A percentile compares a stretch with the other conserved stretches of the same genome.
Evolutionary conservation across 2,329 filamentous ascomycete species (phyloP).

Genomic region (Trichoderma koningii): DNA sequence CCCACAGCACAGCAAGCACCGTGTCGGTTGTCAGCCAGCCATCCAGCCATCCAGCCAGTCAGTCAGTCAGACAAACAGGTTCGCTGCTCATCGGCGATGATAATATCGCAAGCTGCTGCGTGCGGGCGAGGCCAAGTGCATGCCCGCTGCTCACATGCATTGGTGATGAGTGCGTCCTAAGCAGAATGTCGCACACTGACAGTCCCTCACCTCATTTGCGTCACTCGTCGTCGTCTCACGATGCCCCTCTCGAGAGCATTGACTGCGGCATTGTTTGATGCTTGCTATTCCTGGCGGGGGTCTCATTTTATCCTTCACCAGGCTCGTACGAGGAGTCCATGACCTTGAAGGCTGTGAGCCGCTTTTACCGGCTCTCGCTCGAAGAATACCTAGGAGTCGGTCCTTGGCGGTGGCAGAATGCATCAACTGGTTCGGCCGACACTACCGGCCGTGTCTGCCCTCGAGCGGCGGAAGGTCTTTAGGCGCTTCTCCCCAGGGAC

Average conservation of each 20-base stretch:
- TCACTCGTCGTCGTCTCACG: conserved; percentile 22
- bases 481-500: conserved; percentile 6
- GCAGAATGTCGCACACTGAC: not conserved
- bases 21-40: not conserved
- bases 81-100: not conserved
- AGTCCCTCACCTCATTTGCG: conserved; percentile 13
- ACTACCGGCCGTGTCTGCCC: not conserved
- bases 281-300: not conserved
- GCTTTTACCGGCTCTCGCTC: not conserved
- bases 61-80: not conserved
- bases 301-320: not conserved
- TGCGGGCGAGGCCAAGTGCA: conserved; percentile 8
- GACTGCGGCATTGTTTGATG: conserved; percentile 2
- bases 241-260: conserved; percentile 10
- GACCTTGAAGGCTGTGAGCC: not conserved
- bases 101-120: not conserved
- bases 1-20: conserved; percentile 4
- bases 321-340: not conserved
- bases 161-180: conserved; percentile 10
- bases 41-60: not conserved
- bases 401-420: conserved; percentile 8
- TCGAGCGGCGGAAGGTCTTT: not conserved
- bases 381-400: not conserved
- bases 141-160: conserved; percentile 21
- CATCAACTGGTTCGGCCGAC: conserved; percentile 9